Conservation (phyloP, 805 yeast species). For the Kuraishia ogatae region DNA sequence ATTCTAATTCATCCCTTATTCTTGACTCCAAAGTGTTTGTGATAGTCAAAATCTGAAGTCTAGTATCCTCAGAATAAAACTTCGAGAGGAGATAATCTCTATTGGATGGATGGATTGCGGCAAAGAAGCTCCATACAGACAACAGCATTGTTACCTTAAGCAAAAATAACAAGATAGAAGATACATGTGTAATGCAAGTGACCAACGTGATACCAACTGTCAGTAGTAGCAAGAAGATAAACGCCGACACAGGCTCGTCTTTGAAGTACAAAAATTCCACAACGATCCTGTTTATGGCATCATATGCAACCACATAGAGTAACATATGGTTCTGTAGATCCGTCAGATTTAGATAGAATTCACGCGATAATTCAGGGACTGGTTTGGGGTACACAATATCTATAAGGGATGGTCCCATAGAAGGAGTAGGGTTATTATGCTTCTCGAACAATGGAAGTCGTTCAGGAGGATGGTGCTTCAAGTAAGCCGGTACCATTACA, state of each 20-base stretch:
- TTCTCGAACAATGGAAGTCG: slow-evolving; percentile 16
- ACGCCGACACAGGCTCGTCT: slow-evolving; percentile 50
- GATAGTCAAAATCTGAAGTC: slow-evolving; percentile 38
- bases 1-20: background rate
- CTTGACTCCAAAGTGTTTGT: slow-evolving; percentile 40
- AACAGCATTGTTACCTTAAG: slow-evolving; percentile 24
- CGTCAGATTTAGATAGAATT: slow-evolving; percentile 68
- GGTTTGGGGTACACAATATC: slow-evolving; percentile 53
- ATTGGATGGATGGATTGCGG: slow-evolving; percentile 44
- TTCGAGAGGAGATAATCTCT: slow-evolving; percentile 36
- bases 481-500: slow-evolving; percentile 61
- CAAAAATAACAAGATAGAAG: slow-evolving; percentile 12
- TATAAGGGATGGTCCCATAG: slow-evolving; percentile 42
- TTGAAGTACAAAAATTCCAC: slow-evolving; percentile 53
- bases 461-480: slow-evolving; percentile 57
- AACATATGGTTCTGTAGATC: slow-evolving; percentile 80
- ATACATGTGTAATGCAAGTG: slow-evolving; percentile 10
- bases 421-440: slow-evolving; percentile 32
- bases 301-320: slow-evolving; percentile 54
- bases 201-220: slow-evolving; percentile 21
- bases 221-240: slow-evolving; percentile 34
- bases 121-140: slow-evolving; percentile 39
- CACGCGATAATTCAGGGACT: slow-evolving; percentile 70
- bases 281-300: slow-evolving; percentile 39
- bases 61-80: slow-evolving; percentile 56